These are phyloP conservation scores for Selaginella moellendorffii DNA, from an alignment of 75 land plant species.

Conservation along the genomic window DNA sequence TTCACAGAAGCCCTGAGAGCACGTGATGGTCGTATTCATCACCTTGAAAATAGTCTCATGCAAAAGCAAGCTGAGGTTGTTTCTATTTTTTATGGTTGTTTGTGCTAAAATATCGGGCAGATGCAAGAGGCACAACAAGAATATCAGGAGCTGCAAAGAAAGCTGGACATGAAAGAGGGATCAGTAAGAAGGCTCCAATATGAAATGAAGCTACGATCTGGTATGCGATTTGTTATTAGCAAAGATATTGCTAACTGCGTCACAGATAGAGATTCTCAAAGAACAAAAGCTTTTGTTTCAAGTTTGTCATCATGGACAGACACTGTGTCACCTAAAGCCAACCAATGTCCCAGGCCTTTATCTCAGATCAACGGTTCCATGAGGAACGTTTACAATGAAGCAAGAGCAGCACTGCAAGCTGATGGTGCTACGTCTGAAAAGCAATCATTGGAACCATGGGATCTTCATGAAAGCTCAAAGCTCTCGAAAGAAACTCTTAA, in stretches of 20 bases:
- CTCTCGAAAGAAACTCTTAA: too few relatives aligned
- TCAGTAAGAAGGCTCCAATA: conserved; percentile 24
- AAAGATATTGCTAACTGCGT: conserved; percentile 2
- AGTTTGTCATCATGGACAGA: conserved; percentile 20
- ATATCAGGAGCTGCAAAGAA: conserved; percentile 21
- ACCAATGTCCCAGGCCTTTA: conserved; percentile 15
- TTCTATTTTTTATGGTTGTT: neutral
- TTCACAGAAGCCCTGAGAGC: neutral
- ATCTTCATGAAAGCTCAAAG: too few relatives aligned
- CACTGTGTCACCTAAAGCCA: conserved; percentile 8
- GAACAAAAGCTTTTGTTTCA: conserved; percentile 21
- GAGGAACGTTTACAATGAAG: conserved; percentile 13
- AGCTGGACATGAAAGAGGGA: conserved; percentile 22
- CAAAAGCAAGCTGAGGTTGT: neutral
- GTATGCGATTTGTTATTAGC: conserved; percentile 7
- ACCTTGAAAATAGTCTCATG: neutral
- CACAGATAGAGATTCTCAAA: conserved; percentile 17
- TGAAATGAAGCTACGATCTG: conserved; percentile 24
- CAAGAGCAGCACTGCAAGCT: conserved; percentile 13
- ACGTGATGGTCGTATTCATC: neutral
- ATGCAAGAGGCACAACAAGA: conserved; percentile 28
- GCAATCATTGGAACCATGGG: too few relatives aligned
- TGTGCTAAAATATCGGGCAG: conserved; percentile 12
- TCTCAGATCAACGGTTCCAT: conserved; percentile 20
- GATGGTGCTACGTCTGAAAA: conserved; percentile 6